Evolutionary conservation across 2,329 filamentous ascomycete species (phyloP).

Genomic region (Fusarium tuaranense): DNA sequence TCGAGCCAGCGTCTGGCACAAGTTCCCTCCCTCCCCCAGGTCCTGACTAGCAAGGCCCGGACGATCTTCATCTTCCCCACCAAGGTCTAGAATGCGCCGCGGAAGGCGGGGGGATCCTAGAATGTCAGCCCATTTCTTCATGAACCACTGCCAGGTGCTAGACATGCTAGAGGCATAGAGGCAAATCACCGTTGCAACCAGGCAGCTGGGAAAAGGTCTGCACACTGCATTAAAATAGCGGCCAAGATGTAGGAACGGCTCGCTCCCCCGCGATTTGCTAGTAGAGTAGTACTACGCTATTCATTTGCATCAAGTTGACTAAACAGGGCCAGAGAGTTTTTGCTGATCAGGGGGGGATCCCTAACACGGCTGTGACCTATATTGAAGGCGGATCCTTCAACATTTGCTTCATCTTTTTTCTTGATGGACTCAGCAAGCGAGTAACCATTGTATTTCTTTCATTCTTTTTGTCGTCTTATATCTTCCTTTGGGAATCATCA

Average conservation of each 20-base stretch:
- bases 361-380: neutral
- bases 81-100: neutral
- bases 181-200: neutral
- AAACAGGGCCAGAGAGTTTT: neutral
- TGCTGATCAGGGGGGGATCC: neutral
- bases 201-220: neutral
- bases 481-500: neutral
- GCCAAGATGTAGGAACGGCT: neutral
- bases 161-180: neutral
- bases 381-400: neutral
- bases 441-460: neutral
- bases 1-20: neutral
- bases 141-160: neutral
- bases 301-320: neutral
- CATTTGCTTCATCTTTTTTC: neutral
- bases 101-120: neutral
- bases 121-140: neutral
- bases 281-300: neutral
- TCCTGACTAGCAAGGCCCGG: neutral
- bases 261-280: constrained; percentile 1
- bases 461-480: neutral
- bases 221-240: neutral
- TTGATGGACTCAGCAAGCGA: neutral
- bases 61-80: neutral
- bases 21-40: neutral